Percentiles rank a stretch among this genome's conserved stretches.
phyloP scores from a whole-genome alignment of 108 stramenopile genomes.

The Mayamaea pseudoterrestris region DNA sequence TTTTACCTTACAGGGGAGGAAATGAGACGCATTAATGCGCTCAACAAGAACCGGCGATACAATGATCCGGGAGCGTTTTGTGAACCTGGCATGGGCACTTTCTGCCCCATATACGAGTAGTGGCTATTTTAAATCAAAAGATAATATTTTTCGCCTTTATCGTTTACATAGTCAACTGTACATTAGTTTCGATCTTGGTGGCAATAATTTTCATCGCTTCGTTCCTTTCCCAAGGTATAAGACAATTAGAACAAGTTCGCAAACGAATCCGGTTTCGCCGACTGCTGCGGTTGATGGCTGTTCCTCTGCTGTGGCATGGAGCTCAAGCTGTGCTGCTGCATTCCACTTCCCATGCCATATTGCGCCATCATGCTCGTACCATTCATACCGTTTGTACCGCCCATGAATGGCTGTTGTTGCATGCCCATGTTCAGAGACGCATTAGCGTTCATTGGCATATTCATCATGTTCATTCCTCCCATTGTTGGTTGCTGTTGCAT shows the following conservation, averaged over 20 bases:
- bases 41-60: slow-evolving; percentile 80
- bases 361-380: too few relatives aligned
- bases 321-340: background rate
- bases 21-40: slow-evolving; percentile 45
- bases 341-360: too few relatives aligned
- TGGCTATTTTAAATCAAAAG: too few relatives aligned
- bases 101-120: slow-evolving; percentile 84
- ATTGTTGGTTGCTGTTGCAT: too few relatives aligned
- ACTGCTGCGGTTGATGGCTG: background rate
- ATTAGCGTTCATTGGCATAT: background rate
- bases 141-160: too few relatives aligned
- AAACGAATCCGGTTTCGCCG: background rate
- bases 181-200: too few relatives aligned
- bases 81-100: slow-evolving; percentile 72
- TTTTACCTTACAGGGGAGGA: slow-evolving; percentile 67
- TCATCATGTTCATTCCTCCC: background rate
- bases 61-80: slow-evolving; percentile 90
- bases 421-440: background rate
- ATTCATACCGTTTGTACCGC: too few relatives aligned
- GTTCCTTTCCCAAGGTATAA: background rate
- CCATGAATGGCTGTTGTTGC: background rate
- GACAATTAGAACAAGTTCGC: background rate
- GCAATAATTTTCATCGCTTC: too few relatives aligned
- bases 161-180: too few relatives aligned
- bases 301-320: background rate